phyloP scores from a whole-genome alignment of 1,284 basidiomycete species.

The Sporisorium sorghi region DNA sequence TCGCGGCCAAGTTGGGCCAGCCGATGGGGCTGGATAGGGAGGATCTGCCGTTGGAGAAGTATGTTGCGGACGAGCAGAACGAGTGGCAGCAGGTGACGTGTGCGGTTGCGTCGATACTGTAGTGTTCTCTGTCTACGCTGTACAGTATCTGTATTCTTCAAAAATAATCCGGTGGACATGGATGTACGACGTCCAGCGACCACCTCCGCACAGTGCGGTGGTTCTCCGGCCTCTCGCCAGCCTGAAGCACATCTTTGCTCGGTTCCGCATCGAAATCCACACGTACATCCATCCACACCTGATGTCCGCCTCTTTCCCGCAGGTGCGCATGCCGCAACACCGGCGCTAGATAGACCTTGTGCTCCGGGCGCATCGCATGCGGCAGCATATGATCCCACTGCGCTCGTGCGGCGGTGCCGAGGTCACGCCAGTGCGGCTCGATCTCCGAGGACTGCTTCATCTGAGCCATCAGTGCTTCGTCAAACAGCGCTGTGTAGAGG shows the following conservation, averaged over 20 bases:
- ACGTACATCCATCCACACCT: slow-evolving; percentile 10
- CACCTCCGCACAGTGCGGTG: slow-evolving; percentile 12
- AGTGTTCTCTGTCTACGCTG: no score
- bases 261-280: slow-evolving; percentile 19
- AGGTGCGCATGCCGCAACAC: not conserved
- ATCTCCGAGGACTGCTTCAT: slow-evolving; percentile 8
- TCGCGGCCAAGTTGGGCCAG: slow-evolving; percentile 42
- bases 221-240: slow-evolving; percentile 24
- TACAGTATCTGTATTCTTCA: not conserved
- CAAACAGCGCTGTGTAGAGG: not conserved
- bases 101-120: not conserved
- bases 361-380: slow-evolving; percentile 20
- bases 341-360: slow-evolving; percentile 8
- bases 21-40: slow-evolving; percentile 45
- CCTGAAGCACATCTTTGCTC: not conserved
- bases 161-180: not conserved
- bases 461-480: not conserved
- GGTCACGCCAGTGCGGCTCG: not conserved
- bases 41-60: slow-evolving; percentile 45
- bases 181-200: slow-evolving; percentile 5
- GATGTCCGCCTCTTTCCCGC: not conserved
- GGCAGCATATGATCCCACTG: not conserved
- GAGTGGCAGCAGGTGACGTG: slow-evolving; percentile 32
- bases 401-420: not conserved
- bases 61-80: slow-evolving; percentile 25